Evolutionary conservation across 176 grass and related monocot species (phyloP).

Genomic region (Thalia dealbata): DNA sequence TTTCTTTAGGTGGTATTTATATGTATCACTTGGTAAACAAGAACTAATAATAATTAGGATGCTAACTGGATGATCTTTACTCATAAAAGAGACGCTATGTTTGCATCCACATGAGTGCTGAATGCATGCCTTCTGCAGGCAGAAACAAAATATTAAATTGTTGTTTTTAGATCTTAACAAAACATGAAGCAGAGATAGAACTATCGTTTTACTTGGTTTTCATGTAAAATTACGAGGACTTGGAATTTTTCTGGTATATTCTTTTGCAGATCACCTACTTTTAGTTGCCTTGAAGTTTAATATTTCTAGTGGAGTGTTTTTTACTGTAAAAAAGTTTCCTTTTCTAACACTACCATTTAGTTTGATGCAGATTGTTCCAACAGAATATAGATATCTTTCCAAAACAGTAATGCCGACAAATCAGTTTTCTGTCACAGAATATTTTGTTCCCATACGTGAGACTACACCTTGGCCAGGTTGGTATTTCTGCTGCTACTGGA

Average conservation of each 20-base stretch:
- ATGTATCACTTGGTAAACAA: no score
- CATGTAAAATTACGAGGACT: no score
- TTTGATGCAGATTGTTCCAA: slow-evolving; percentile 77
- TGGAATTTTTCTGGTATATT: no score
- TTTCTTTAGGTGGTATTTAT: no score
- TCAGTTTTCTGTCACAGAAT: slow-evolving; percentile 96
- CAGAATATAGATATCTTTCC: slow-evolving; percentile 84
- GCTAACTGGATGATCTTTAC: no score
- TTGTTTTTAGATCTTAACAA: not conserved
- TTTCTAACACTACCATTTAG: not conserved
- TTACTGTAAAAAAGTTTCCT: not conserved
- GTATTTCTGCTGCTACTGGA: not conserved
- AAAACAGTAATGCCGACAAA: slow-evolving; percentile 80
- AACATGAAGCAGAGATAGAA: not conserved
- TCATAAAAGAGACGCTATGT: no score
- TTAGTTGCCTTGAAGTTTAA: no score
- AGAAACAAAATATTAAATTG: not conserved
- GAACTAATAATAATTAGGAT: no score
- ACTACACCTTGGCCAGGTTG: slow-evolving; percentile 77
- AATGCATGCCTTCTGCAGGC: no score
- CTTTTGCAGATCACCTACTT: no score
- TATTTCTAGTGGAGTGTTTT: not conserved
- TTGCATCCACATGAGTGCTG: no score
- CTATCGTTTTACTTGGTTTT: not conserved
- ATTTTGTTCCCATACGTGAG: slow-evolving; percentile 59